Evolutionary conservation across 106 monocot species (phyloP), one percentile per base, ranked within the genome.

Genomic region (Apostasia ramifera): DNA sequence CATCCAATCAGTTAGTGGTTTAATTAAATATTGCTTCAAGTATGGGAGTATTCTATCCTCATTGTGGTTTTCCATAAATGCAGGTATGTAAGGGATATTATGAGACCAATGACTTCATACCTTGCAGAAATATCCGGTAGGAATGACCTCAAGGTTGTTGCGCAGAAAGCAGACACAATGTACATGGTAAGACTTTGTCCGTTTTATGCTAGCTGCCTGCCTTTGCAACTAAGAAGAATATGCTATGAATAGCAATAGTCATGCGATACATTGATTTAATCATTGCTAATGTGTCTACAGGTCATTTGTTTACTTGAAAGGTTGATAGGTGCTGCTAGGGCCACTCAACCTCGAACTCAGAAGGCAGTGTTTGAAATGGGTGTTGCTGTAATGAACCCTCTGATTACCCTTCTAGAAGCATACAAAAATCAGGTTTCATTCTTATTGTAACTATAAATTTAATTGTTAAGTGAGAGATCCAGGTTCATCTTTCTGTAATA

Each of bases 261-360:
- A 52, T 6, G 10, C 4, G 52, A 52, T 52, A 6, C 4, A 65
- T 11, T 66, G 13, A 39, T 54, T 44, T 66, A 13, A 66, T 54
- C 40, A 12, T 9, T 68, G 46, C 8, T 54, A 54, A 53, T 44
- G 9, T 62, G 52, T 68, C 50, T 75, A 68, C 52, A 97, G 95
- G 81, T 90, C 14, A 83, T 64, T 80, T 98, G 98, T 72, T 77
- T 98, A 69, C 69, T 98, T 77, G 98, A 98, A 78, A 84, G 93
- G 61, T 66, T 92, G 66, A 93, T 92, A 78, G 98, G 98, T 74
- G 87, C 89, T n/a, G 81, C 81, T 63, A 88, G 87, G 80, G 98
- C 90, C 11, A 87, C 92, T 51, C 87, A 98, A 41, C 81, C 93
- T 41, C 82, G 87, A 63, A 89, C 85, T 49, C 98, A 98, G 53